A percentile compares a stretch with the other conserved stretches of the same genome.
These are phyloP conservation scores for Leersia perrieri DNA, from an alignment of 176 grass and related monocot species.

Conservation along the genomic window DNA sequence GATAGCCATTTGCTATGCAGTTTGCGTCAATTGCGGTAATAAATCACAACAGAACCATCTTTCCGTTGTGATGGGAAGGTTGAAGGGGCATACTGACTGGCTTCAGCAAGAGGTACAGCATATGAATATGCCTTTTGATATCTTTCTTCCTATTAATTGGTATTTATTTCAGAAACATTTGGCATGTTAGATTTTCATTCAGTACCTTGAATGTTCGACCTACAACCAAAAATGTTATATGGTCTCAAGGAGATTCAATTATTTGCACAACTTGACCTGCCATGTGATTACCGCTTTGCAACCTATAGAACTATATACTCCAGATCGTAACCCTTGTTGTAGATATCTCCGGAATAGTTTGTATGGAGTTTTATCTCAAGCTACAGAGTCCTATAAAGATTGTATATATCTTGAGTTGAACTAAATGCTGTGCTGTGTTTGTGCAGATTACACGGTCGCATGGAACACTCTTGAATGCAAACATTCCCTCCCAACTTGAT, in stretches of 20 bases:
- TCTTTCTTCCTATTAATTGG: neutral
- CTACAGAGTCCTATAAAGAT: neutral
- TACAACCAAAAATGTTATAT: neutral
- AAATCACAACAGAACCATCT: neutral
- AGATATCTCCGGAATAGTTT: neutral
- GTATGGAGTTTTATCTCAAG: neutral
- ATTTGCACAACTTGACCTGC: neutral
- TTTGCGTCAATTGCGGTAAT: constrained; percentile 35
- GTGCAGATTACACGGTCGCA: neutral
- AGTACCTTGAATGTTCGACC: neutral
- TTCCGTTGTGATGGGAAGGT: constrained; percentile 19
- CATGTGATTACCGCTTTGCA: neutral
- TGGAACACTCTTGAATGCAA: neutral
- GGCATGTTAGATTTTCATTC: neutral
- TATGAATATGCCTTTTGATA: neutral
- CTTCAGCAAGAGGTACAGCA: constrained; percentile 45
- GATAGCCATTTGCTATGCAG: neutral
- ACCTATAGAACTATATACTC: neutral
- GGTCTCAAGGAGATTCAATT: neutral
- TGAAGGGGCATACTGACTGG: constrained; percentile 31
- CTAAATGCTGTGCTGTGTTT: neutral
- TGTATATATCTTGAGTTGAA: neutral
- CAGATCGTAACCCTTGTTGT: neutral
- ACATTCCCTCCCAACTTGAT: neutral
- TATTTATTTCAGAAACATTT: neutral